These are phyloP conservation scores for Stagonosporopsis chrysanthemi DNA, from an alignment of 2,329 filamentous ascomycete species.

Conservation along the genomic window DNA sequence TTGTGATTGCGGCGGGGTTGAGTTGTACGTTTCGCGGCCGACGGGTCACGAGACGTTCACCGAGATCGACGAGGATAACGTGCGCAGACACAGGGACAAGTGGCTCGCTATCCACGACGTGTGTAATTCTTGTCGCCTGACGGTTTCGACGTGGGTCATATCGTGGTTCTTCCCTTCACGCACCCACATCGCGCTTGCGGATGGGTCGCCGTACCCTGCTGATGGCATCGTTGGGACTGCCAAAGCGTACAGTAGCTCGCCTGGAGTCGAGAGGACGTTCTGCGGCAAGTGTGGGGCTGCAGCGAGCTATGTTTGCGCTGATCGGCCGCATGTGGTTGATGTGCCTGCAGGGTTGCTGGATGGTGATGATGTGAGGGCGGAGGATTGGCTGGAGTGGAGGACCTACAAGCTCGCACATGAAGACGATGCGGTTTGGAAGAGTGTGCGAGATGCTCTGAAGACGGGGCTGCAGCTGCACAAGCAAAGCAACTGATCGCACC, in stretches of 20 bases:
- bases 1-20: conserved; percentile 64
- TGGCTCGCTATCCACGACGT: conserved; percentile 54
- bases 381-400: conserved; percentile 70
- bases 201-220: conserved; percentile 50
- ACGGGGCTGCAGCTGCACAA: conserved; percentile 1
- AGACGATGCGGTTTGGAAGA: conserved; percentile 13
- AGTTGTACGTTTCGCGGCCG: conserved; percentile 66
- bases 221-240: conserved; percentile 52
- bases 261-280: conserved; percentile 65
- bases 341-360: conserved; percentile 69
- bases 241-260: conserved; percentile 62
- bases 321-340: conserved; percentile 44
- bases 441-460: conserved; percentile 13
- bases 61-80: conserved; percentile 12
- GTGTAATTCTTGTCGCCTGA: conserved; percentile 68
- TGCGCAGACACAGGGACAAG: conserved; percentile 17
- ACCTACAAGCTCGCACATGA: conserved; percentile 32
- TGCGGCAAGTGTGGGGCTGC: conserved; percentile 69
- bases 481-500: not conserved
- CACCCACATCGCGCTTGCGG: conserved; percentile 61
- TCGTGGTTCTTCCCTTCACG: conserved; percentile 72
- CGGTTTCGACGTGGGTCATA: conserved; percentile 69
- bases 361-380: conserved; percentile 59
- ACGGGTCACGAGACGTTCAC: conserved; percentile 47
- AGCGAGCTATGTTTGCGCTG: conserved; percentile 67